Base-by-base conservation (phyloP, 148 eudicot genomes). In the Chenopodium berlandieri region DNA sequence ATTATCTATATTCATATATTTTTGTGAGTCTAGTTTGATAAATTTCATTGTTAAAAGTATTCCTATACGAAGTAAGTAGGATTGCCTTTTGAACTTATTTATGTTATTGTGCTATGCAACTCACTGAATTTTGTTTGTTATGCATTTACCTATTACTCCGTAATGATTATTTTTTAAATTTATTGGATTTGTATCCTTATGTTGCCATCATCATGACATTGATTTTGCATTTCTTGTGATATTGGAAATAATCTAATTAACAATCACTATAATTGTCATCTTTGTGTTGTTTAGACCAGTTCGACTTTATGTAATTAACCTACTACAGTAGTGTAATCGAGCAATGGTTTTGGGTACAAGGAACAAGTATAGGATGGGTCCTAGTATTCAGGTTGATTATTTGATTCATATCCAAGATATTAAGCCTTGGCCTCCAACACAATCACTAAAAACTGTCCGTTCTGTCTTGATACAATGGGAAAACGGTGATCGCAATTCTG, bases 391-490 rank as follows among this genome's bases (percentile, higher is more conserved):
- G 44, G 86, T 89, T 48, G 97, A 94, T 40, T 94, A 89, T 80
- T 67, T 82, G 23, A 84, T 96, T 60, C 89, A 88, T 79, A 79
- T 96, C 82, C 88, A 91, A 78, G 99, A 94, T 81, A 91, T 96
- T 60, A 96, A 94, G 83, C 99, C 99, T 60, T 96, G 99, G 99
- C 98, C 99, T 17, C 98, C 99, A 34, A 94, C 98, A 62, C 95
- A 92, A 77, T 92, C 94, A 25, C 71, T 94, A 71, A 92, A 90
- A 78, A 78, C 80, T n/a, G 86, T 92, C 16, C 94, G 97, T 23
- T 88, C 97, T 1, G 93, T 90, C 44, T 80, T 92, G 75, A 85
- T 96, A 54, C 97, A 92, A 78, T 96, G 98, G 99, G 95, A 91
- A 82, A 88, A 91, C 44, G 92, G 98, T 22, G 92, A 91, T 32